Conservation (phyloP, 441 rosid genomes). For the Croton laevigatus region DNA sequence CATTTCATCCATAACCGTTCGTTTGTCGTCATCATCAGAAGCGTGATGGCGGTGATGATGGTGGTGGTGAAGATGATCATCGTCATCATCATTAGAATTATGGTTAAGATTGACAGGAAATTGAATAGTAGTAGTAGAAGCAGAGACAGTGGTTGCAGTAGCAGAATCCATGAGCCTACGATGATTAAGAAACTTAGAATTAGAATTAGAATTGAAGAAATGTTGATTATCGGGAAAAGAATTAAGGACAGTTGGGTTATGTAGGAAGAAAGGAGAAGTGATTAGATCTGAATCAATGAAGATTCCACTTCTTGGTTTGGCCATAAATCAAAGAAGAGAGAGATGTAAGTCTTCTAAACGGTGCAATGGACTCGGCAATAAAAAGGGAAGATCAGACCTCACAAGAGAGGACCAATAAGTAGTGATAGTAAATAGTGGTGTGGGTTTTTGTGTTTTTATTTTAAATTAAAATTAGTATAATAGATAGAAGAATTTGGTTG, state of each 20-base stretch:
- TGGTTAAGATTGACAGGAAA: conserved; percentile 35
- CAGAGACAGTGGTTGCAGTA: not conserved
- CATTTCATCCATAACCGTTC: conserved; percentile 38
- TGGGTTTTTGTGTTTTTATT: not conserved
- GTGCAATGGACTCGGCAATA: conserved; percentile 70
- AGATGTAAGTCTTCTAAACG: conserved; percentile 34
- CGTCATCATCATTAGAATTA: not conserved
- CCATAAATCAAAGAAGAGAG: conserved; percentile 40
- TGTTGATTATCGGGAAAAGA: conserved; percentile 32
- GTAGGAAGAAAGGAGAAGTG: conserved; percentile 25
- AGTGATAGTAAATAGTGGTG: conserved; percentile 17
- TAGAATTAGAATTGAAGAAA: not conserved
- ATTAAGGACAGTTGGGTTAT: conserved; percentile 37
- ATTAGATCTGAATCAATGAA: conserved; percentile 54
- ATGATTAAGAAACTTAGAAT: not conserved
- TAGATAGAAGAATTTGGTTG: not conserved
- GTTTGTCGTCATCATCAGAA: conserved; percentile 11
- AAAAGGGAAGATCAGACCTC: conserved; percentile 39
- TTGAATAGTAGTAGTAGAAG: conserved; percentile 35
- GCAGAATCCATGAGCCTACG: conserved; percentile 24
- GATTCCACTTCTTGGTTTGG: conserved; percentile 40
- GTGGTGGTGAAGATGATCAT: not conserved
- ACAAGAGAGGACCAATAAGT: conserved; percentile 42
- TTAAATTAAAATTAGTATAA: not conserved
- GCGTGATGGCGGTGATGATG: conserved; percentile 11